Evolutionary conservation across 2,329 filamentous ascomycete species (phyloP), one percentile per base, ranked within the genome.

Genomic region (Xylariaceae sp.): DNA sequence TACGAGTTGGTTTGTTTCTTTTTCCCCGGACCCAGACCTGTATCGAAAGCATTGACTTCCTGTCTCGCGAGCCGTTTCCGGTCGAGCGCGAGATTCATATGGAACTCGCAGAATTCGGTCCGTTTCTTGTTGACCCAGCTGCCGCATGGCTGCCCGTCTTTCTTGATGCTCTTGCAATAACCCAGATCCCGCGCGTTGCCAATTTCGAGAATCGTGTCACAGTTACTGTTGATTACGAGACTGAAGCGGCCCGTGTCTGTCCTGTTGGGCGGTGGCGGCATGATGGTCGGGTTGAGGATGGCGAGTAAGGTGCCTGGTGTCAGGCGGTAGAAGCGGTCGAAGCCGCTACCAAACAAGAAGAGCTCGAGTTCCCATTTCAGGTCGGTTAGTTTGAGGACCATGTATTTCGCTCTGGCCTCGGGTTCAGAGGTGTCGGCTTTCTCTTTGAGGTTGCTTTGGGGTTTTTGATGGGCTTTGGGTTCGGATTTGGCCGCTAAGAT

Each of bases 281-380:
- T 88, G 56, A 97, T 85, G 16, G 75, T 82, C 1, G 93, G 93
- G 61, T 98, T 98, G 22, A 98, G 74, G 21, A 98, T 87, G 5
- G 92, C 93, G 45, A 98, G 75, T 1, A 97, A 78, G 0, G 91
- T 96, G n/a, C 93, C 93, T 2, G 88, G 80, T 0, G 83, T 83
- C n/a, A 97, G 73, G 62, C 95, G 95, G 85, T 92, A 97, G 70
- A 93, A 98, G 44, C 87, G 83, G 14, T 88, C 85, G 58, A 97
- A 96, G 6, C 89, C 94, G 0, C 85, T 83, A 58, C 88, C 87
- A 67, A 98, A 98, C 12, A 98, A 79, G 58, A 90, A 97, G 34
- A 97, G 77, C 53, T 97, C 91, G 11, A 98, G 67, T 57, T 95
- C 89, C 81, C 84, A 95, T 58, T 89, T 85, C 10, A 98, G 73